Evolutionary conservation across 2,329 filamentous ascomycete genomes (phyloP), one percentile per base, ranked within the genome.

Genomic region (Emmonsia crescens): DNA sequence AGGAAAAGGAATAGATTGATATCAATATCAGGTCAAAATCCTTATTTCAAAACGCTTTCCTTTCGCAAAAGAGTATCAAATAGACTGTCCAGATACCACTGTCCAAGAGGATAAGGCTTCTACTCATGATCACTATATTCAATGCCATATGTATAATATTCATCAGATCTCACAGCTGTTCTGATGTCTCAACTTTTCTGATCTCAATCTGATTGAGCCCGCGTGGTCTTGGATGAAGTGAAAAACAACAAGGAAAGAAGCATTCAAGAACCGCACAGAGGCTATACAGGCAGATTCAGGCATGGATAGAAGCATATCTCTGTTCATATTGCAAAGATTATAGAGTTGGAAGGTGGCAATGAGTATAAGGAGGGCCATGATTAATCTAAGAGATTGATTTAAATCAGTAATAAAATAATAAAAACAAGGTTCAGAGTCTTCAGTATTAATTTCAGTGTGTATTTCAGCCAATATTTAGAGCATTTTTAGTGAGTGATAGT

Each of bases 171-270:
- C 27, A 24, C 21, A 51, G 4, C 0, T 51, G 21, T n/a, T 51
- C n/a, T 51, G 9, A 5, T 27, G 6, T 27, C 5, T 5, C 2
- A 51, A 51, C 27, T 51, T 1, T 10, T 5, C 21, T 2, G 46
- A 51, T 51, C 46, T 69, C 61, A 63, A 69, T 42, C 65, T 56
- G 61, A 68, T 65, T 61, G 48, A 63, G 44, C 66, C 69, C 64
- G 16, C 5, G 48, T 65, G 51, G 59, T 33, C 33, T 9, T 65
- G 33, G 19, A 57, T 67, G 36, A 67, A 67, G 57, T 24, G 49
- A 8, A 44, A 57, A 42, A 66, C 59, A 16, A 66, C 59, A 5
- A 49, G 29, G 29, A 36, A 48, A 12, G 46, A 57, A 48, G 61
- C 64, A 21, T 51, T 57, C 16, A 57, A 59, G 42, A 46, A 31